Evolutionary conservation across 495 filamentous ascomycete genomes (phyloP).

Genomic region (Trichoderma gamsii): DNA sequence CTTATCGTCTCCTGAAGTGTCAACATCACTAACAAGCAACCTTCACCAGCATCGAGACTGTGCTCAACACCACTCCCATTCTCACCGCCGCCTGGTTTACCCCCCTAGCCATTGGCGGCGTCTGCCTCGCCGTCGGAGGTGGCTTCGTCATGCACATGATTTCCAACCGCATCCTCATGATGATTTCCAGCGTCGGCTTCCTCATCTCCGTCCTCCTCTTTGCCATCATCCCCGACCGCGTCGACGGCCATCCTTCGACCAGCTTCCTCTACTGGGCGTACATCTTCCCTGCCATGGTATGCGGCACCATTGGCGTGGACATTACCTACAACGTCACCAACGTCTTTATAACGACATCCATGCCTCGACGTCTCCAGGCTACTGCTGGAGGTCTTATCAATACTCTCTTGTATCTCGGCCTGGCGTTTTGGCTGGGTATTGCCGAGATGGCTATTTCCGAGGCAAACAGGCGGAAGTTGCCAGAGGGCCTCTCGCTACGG

Average conservation of each 20-base stretch:
- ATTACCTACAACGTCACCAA: slow-evolving; percentile 79
- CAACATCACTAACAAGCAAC: neutral
- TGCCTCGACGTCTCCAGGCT: slow-evolving; percentile 65
- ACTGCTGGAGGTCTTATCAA: slow-evolving; percentile 61
- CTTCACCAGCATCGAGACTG: slow-evolving; percentile 52
- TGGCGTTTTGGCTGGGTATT: slow-evolving; percentile 72
- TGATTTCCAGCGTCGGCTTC: slow-evolving; percentile 61
- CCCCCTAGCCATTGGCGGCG: slow-evolving; percentile 70
- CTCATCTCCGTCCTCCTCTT: slow-evolving; percentile 63
- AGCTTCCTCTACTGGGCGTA: slow-evolving; percentile 55
- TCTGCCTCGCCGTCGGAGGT: slow-evolving; percentile 62
- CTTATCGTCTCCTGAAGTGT: neutral
- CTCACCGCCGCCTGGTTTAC: slow-evolving; percentile 72
- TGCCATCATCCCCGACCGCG: slow-evolving; percentile 54
- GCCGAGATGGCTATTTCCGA: slow-evolving; percentile 59
- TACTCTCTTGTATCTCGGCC: slow-evolving; percentile 65
- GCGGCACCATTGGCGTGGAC: slow-evolving; percentile 75
- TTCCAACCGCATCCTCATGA: slow-evolving; percentile 62
- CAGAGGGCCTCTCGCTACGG: slow-evolving; percentile 32
- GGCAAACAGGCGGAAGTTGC: slow-evolving; percentile 35
- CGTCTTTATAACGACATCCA: slow-evolving; percentile 73
- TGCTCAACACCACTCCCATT: slow-evolving; percentile 60
- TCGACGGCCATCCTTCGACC: slow-evolving; percentile 8
- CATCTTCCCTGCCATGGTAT: slow-evolving; percentile 77
- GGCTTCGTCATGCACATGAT: slow-evolving; percentile 74